Percentiles rank a stretch among this genome's conserved stretches.
These are phyloP conservation scores for Copromyces sp. DNA, from an alignment of 495 filamentous ascomycete species.

Conservation along the genomic window DNA sequence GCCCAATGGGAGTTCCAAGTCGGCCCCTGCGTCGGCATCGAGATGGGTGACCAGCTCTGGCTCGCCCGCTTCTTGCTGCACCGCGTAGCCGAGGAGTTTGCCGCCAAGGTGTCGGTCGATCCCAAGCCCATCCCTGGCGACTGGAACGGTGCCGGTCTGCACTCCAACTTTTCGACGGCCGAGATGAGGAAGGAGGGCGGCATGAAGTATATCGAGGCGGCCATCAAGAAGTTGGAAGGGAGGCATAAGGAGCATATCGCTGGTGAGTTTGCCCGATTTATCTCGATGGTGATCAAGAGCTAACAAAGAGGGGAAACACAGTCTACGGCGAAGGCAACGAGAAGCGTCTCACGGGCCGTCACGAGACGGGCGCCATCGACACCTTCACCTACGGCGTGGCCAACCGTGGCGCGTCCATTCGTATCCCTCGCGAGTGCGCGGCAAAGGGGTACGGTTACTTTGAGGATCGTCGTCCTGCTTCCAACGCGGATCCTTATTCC, in stretches of 20 bases:
- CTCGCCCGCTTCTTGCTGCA: conserved; percentile 86
- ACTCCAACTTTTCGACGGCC: conserved; percentile 74
- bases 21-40: conserved; percentile 79
- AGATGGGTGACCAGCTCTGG: conserved; percentile 91
- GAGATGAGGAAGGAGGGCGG: conserved; percentile 76
- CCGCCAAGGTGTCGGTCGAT: conserved; percentile 81
- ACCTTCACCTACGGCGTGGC: conserved; percentile 88
- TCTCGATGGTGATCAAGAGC: not conserved
- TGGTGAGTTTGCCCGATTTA: conserved; percentile 15
- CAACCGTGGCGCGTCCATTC: conserved; percentile 74
- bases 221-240: conserved; percentile 47
- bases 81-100: conserved; percentile 90
- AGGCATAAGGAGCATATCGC: conserved; percentile 86
- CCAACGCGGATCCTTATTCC: conserved; percentile 82
- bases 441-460: conserved; percentile 94
- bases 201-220: conserved; percentile 75
- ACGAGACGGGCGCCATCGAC: conserved; percentile 83
- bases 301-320: not conserved
- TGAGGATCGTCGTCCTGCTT: conserved; percentile 85
- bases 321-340: conserved; percentile 86
- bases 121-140: conserved; percentile 94
- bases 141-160: conserved; percentile 95
- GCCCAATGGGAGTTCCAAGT: conserved; percentile 97
- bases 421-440: conserved; percentile 76
- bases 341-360: conserved; percentile 72